Conservation (phyloP, 1,284 basidiomycete species). For the Wallemia hederae region DNA sequence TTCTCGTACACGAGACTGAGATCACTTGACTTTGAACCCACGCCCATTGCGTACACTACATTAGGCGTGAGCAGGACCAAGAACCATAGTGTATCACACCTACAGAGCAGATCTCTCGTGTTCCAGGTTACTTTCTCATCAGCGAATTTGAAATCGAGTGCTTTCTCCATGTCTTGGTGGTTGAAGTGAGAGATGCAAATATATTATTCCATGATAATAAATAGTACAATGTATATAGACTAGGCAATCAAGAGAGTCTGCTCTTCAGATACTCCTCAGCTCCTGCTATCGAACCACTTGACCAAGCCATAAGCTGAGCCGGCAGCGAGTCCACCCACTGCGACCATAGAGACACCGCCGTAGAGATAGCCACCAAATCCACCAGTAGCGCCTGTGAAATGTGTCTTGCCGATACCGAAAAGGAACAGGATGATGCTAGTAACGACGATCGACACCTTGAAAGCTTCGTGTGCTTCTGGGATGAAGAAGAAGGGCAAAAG, state of each 20-base stretch:
- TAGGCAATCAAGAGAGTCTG: no score
- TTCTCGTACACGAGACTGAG: constrained; percentile 29
- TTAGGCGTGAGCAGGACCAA: not conserved
- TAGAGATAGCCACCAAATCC: constrained; percentile 32
- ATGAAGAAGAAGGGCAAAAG: constrained; percentile 76
- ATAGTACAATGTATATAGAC: no score
- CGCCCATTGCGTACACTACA: constrained; percentile 29
- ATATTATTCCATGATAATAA: no score
- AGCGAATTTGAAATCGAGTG: not conserved
- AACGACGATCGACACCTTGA: constrained; percentile 17
- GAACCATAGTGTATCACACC: not conserved
- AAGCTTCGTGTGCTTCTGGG: constrained; percentile 17
- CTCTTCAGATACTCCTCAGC: no score
- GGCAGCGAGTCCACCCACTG: constrained; percentile 69
- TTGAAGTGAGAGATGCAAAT: no score
- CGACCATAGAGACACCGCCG: constrained; percentile 64
- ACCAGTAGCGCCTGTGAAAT: constrained; percentile 28
- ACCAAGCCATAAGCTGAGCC: constrained; percentile 69
- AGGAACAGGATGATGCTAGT: constrained; percentile 60
- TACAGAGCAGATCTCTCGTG: not conserved
- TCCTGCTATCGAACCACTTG: constrained; percentile 37
- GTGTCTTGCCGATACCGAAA: constrained; percentile 60
- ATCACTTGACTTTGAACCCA: constrained; percentile 38
- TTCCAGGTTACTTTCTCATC: not conserved
- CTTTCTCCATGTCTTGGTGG: constrained; percentile 3